Percentiles rank a stretch among this genome's conserved stretches.
phyloP scores from a whole-genome alignment of 768 basidiomycete genomes.

The Dacryopinax primogenitus region DNA sequence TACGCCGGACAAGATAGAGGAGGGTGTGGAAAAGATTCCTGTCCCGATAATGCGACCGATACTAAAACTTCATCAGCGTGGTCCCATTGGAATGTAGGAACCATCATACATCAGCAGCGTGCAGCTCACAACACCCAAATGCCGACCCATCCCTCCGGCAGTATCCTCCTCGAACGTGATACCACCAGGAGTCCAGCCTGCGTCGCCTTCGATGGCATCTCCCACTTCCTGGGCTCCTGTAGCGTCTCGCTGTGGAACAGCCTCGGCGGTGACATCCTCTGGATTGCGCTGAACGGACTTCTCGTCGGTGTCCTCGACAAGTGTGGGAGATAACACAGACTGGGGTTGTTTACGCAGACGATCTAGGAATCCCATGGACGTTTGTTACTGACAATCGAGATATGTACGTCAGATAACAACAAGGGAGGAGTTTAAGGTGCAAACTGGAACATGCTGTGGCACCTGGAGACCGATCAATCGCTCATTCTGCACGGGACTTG shows the following conservation, averaged over 20 bases:
- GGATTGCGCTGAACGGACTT: not conserved
- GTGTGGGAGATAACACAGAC: not conserved
- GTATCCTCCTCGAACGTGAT: conserved; percentile 43
- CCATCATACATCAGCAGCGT: conserved; percentile 39
- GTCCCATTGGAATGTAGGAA: not conserved
- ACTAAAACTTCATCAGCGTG: conserved; percentile 17
- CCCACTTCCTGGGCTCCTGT: not conserved
- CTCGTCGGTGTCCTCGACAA: not conserved
- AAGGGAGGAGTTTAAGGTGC: not conserved
- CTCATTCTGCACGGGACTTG: not conserved
- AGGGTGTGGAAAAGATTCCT: conserved; percentile 53
- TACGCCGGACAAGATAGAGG: conserved; percentile 44
- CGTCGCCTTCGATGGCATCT: conserved; percentile 10
- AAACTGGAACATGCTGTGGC: not conserved
- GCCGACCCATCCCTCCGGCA: conserved; percentile 46
- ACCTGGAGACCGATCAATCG: not conserved
- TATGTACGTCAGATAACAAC: not conserved
- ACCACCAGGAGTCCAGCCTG: conserved; percentile 31
- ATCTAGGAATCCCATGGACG: not conserved
- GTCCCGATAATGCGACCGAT: conserved; percentile 49
- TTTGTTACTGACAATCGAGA: not conserved
- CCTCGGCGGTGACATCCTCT: not conserved
- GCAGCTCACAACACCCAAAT: conserved; percentile 44
- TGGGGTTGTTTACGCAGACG: not conserved
- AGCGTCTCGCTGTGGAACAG: not conserved